A percentile compares a stretch with the other conserved stretches of the same genome.
Conservation (phyloP, 345 rosid species). For the Conringia planisiliqua region DNA sequence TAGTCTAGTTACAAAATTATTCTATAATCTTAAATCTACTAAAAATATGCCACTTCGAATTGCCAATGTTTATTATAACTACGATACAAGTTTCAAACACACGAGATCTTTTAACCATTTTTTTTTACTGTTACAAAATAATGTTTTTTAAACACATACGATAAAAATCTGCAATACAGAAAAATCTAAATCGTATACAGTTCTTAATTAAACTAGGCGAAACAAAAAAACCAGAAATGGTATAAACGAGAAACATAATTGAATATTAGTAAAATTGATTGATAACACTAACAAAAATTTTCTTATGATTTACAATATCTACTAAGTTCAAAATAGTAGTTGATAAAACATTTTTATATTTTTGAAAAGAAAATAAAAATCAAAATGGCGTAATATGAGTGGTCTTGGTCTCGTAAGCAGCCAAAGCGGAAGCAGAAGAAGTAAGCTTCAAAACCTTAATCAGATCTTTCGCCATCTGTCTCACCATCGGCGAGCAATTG, state of each 20-base stretch:
- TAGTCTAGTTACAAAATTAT: neutral
- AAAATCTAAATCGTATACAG: neutral
- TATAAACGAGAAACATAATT: neutral
- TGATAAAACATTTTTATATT: neutral
- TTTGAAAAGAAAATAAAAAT: constrained; percentile 4
- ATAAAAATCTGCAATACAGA: neutral
- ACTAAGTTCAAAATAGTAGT: constrained; percentile 4
- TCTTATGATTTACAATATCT: constrained; percentile 41
- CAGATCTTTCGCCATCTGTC: constrained; percentile 73
- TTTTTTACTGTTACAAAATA: neutral
- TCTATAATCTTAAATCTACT: neutral
- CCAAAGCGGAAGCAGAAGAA: constrained; percentile 48
- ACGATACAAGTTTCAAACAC: neutral
- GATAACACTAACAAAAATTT: constrained; percentile 46
- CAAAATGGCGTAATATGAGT: constrained; percentile 92
- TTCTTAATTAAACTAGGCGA: neutral
- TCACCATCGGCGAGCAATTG: constrained; percentile 61
- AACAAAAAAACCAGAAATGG: neutral
- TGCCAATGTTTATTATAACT: neutral
- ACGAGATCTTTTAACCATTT: neutral
- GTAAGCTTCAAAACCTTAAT: constrained; percentile 54
- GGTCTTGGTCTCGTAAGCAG: constrained; percentile 80
- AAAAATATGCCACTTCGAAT: neutral
- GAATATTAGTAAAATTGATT: neutral
- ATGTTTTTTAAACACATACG: neutral